These are phyloP conservation scores for Mimosa bimucronata DNA, from an alignment of 306 rosid species.

Conservation along the genomic window DNA sequence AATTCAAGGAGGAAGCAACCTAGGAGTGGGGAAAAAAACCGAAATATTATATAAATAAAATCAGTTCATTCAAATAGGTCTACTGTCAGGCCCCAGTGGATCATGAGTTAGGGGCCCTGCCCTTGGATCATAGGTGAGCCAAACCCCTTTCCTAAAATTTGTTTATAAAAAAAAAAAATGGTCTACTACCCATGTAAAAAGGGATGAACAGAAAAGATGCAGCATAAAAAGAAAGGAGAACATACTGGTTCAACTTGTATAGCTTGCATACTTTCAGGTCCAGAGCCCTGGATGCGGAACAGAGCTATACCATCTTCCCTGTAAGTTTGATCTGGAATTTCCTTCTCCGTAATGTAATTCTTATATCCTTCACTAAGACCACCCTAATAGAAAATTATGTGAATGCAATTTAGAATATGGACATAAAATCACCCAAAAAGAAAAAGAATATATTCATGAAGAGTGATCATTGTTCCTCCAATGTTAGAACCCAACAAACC, in stretches of 20 bases:
- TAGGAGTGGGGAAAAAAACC: slow-evolving; percentile 40
- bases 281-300: slow-evolving; percentile 94
- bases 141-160: no score
- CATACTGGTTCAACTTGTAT: slow-evolving; percentile 89
- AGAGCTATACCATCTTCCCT: slow-evolving; percentile 79
- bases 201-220: slow-evolving; percentile 4
- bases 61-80: slow-evolving; percentile 20
- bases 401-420: neutral
- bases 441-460: neutral
- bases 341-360: slow-evolving; percentile 63
- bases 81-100: no score
- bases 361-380: slow-evolving; percentile 92
- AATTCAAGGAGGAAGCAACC: slow-evolving; percentile 95
- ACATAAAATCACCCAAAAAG: no score
- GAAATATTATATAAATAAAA: slow-evolving; percentile 15
- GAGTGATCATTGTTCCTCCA: slow-evolving; percentile 21
- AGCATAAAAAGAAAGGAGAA: slow-evolving; percentile 27
- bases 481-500: slow-evolving; percentile 59
- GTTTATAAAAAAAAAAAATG: no score
- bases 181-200: neutral
- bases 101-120: no score
- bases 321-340: slow-evolving; percentile 81
- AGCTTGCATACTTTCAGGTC: slow-evolving; percentile 98
- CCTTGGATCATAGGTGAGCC: no score
- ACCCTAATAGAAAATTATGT: slow-evolving; percentile 65